Evolutionary conservation across 352 stramenopile genomes (phyloP), one percentile per base, ranked within the genome.

Genomic region (Globisporangium emineosum): DNA sequence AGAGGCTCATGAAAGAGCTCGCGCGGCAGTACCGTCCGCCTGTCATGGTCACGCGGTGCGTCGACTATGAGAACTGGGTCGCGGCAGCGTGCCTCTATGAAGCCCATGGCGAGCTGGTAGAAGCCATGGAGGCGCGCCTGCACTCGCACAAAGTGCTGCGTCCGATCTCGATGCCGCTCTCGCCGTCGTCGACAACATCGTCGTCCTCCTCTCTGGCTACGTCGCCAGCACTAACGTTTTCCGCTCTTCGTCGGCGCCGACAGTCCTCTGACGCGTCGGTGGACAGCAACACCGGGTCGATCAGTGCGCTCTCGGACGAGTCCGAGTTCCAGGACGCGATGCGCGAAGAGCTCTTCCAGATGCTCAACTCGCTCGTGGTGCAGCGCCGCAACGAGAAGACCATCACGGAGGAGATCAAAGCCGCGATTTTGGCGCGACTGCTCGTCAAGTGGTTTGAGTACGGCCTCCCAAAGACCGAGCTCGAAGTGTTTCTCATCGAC

Each of bases 391-490:
- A 52, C 0, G 49, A 62, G n/a, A 50, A 61, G 25, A 40, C 64
- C 45, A 78, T 79, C 47, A 76, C 72, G 1, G 71, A 73, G 17
- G 65, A 75, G 43, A 79, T 85, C 37, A 76, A 83, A 4, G 81
- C 78, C 0, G 81, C 83, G 30, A 92, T 96, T 45, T 72, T 96
- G 23, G 79, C 87, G 29, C 83, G 87, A 15, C 66, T 96, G 19
- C 58, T 96, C 2, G 79, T 94, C 21, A 93, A 94, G 61, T 96
- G 87, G 87, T 91, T 91, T 51, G 83, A 93, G 21, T 93, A 88
- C 52, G 79, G 75, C 15, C 62, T 94, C 12, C 57, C 79, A 5
- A 73, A 70, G 23, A 72, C 72, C 2, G 79, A 83, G 21, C 68
- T 96, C 9, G 87, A 96, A 57, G 71, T 78, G 0, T 84, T 83